These are phyloP conservation scores for Penicillium salamii DNA, from an alignment of 495 filamentous ascomycete genomes.

Conservation along the genomic window DNA sequence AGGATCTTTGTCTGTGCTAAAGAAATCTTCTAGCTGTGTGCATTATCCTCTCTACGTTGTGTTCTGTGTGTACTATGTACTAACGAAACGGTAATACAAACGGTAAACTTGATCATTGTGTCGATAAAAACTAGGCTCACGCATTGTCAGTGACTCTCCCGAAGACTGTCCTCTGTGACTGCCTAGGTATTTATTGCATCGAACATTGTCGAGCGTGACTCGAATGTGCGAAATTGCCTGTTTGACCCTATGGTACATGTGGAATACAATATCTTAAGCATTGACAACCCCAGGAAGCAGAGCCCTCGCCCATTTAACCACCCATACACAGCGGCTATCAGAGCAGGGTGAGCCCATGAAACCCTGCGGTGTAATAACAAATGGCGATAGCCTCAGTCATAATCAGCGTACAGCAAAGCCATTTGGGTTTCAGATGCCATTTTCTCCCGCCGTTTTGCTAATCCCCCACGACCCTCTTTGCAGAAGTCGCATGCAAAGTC, in stretches of 20 bases:
- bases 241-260: neutral
- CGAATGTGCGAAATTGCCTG: neutral
- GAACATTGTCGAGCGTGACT: neutral
- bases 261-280: neutral
- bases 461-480: conserved; percentile 61
- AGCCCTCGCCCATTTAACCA: neutral
- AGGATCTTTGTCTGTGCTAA: neutral
- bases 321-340: neutral
- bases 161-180: neutral
- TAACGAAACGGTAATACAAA: too few species aligned
- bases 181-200: neutral
- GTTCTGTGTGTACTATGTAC: too few species aligned
- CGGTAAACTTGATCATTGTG: conserved; percentile 1
- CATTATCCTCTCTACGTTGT: neutral
- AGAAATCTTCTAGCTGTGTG: conserved; percentile 1
- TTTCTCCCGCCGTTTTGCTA: conserved; percentile 60
- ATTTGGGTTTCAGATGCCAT: conserved; percentile 25
- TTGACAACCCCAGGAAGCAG: neutral
- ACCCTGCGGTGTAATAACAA: neutral
- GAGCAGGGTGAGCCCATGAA: neutral
- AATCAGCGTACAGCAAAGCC: conserved; percentile 3
- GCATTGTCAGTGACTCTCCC: neutral
- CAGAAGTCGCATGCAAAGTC: conserved; percentile 89
- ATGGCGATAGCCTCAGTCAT: neutral
- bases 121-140: conserved; percentile 2